Percentiles rank a stretch among this genome's conserved stretches.
Conservation (phyloP, 208 protist species). For the Herpetomonas samuelpessoai region DNA sequence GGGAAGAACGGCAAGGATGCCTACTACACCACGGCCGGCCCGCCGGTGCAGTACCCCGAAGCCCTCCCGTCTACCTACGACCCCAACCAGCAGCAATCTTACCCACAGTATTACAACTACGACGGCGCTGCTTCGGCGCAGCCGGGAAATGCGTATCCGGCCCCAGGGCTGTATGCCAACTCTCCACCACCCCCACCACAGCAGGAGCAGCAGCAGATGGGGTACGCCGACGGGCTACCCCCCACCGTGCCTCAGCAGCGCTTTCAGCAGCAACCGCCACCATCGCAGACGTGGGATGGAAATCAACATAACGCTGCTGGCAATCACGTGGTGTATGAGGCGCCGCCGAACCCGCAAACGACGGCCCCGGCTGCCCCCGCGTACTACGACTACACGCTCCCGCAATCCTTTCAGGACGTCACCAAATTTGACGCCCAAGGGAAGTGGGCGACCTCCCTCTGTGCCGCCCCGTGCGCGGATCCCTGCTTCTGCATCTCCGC, state of each 20-base stretch:
- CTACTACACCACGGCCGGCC: background rate
- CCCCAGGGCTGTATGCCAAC: too few species aligned
- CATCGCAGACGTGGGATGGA: too few species aligned
- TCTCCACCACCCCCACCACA: too few species aligned
- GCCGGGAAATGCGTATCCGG: too few species aligned
- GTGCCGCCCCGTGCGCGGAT: conserved; percentile 26
- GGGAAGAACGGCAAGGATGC: background rate
- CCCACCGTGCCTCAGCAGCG: too few species aligned
- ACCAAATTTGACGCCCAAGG: conserved; percentile 21
- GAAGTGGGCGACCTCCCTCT: conserved; percentile 41
- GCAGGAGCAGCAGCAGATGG: too few species aligned
- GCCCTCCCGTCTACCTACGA: background rate
- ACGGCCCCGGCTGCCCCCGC: background rate
- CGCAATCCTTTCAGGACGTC: conserved; percentile 21
- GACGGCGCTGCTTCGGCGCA: too few species aligned
- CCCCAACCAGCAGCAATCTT: background rate
- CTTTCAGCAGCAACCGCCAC: background rate
- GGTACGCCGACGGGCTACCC: too few species aligned
- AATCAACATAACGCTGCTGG: too few species aligned
- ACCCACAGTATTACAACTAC: too few species aligned
- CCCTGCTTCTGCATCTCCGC: conserved; percentile 28
- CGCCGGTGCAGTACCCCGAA: background rate
- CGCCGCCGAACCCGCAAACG: background rate
- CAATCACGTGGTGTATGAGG: too few species aligned
- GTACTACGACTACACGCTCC: conserved; percentile 27